Base-by-base conservation (phyloP, 192 early-diverging fungal species). In the Lunasporangiospora selenospora region DNA sequence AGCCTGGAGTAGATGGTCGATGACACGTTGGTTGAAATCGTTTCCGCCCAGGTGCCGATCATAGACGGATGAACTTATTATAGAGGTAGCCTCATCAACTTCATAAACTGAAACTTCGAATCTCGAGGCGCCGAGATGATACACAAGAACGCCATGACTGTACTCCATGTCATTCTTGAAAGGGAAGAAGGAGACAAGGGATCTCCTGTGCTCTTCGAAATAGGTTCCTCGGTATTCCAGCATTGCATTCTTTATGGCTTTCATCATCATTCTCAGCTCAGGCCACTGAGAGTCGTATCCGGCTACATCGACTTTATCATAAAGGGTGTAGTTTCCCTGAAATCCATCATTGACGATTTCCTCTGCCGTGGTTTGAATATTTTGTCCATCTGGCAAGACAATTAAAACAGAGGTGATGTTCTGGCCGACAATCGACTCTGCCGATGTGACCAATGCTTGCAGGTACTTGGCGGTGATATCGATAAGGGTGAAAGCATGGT, bases 41-140 rank as follows among this genome's bases (percentile, higher is more conserved):
- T 94, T 91, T 63, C 92, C 92, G 38, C 92, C 92, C 46, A 91
- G 77, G 53, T 89, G 87, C 32, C 87, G 91, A 84, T 94, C 90
- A 56, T 90, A 89, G 62, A 85, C 84, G 66, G 90, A 92, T 4
- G 92, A 86, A 53, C 90, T 67, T 23, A 89, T 89, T 63, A 91
- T 87, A 64, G 86, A 91, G 54, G 88, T 82, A 62, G 89, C 89
- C 55, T 89, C 85, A 54, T 91, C 88, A 41, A 90, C 89, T 63
- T 85, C 82, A 55, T 87, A 63, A 43, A 92, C 78, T n/a, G 90
- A 92, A 33, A 92, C 90, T 78, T 94, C 89, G 61, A 92, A 90
- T 69, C 89, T 84, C 76, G 89, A 90, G 67, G 88, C 89, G 44
- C 92, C 90, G 38, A 93, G 78, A 67, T 90, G 90, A 64, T 84